phyloP scores from a whole-genome alignment of 495 filamentous ascomycete species.

The Filosporella fistucella region DNA sequence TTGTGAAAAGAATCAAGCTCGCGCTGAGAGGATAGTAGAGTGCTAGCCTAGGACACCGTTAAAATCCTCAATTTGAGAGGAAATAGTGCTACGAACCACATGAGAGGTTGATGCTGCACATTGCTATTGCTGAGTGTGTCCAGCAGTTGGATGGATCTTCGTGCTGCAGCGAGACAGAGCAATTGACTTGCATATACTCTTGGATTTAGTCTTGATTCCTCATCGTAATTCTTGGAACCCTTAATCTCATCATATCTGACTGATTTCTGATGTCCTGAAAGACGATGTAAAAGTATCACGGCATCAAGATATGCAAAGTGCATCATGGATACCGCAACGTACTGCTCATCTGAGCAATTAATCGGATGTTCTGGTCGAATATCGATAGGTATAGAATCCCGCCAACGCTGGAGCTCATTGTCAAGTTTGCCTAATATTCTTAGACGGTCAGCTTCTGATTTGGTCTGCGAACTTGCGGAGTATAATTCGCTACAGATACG shows the following conservation, averaged over 20 bases:
- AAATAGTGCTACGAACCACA: conserved; percentile 4
- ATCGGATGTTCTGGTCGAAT: conserved; percentile 13
- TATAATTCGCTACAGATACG: conserved; percentile 16
- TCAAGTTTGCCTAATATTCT: conserved; percentile 7
- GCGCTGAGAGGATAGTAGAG: conserved; percentile 34
- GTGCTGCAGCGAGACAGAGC: conserved; percentile 13
- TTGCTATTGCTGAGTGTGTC: conserved; percentile 8
- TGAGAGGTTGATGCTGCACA: conserved; percentile 4
- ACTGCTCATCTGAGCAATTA: conserved; percentile 4
- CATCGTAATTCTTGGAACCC: background rate
- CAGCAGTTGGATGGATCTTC: conserved; percentile 5
- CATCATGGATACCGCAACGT: conserved; percentile 9
- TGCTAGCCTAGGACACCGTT: conserved; percentile 1
- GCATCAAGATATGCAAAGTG: conserved; percentile 17
- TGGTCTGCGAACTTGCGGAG: conserved; percentile 11
- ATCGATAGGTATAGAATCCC: conserved; percentile 11
- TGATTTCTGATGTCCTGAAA: conserved; percentile 3
- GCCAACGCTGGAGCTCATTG: conserved; percentile 13
- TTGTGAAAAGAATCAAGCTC: conserved; percentile 40
- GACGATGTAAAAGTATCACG: conserved; percentile 9
- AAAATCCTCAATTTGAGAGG: conserved; percentile 3
- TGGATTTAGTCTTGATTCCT: background rate
- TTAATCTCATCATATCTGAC: background rate
- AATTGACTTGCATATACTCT: conserved; percentile 7
- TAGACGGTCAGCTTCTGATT: conserved; percentile 9